phyloP scores from a whole-genome alignment of 148 eudicot species.

The Salicornia ramosissima region DNA sequence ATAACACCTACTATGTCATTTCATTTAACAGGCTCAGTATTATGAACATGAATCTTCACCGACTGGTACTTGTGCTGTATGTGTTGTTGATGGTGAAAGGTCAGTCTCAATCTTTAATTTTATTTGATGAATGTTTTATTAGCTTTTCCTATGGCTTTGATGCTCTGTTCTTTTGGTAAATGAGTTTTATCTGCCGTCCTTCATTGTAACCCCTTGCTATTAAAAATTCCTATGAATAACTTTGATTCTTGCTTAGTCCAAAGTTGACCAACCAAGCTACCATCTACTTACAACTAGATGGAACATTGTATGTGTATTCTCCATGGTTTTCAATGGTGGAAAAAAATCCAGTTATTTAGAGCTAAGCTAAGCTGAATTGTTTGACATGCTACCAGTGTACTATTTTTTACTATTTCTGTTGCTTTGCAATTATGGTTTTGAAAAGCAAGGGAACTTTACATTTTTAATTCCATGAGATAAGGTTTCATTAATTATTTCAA shows the following conservation, averaged over 20 bases:
- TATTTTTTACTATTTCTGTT: not conserved
- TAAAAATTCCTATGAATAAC: not conserved
- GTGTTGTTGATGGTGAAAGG: slow-evolving; percentile 94
- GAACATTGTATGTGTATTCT: not conserved
- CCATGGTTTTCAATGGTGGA: not conserved
- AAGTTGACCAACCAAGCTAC: not conserved
- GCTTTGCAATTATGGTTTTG: not conserved
- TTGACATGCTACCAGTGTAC: not conserved
- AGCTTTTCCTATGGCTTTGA: not conserved
- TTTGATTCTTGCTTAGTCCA: not conserved
- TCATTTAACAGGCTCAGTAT: slow-evolving; percentile 61
- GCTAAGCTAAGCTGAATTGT: not conserved
- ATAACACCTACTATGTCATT: not conserved
- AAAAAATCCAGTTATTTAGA: not conserved
- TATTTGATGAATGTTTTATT: not conserved
- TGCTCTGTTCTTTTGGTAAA: not conserved
- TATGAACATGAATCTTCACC: slow-evolving; percentile 81
- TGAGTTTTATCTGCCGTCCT: not conserved
- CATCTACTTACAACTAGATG: not conserved
- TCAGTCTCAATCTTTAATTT: slow-evolving; percentile 28
- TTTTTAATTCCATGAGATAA: not conserved
- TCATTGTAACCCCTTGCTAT: not conserved
- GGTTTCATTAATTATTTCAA: no score
- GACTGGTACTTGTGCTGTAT: slow-evolving; percentile 95
- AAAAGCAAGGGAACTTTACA: not conserved